Percentiles rank a stretch among this genome's conserved stretches.
Evolutionary conservation across 2,329 filamentous ascomycete species (phyloP).

Genomic region (Dendryphion nanum): DNA sequence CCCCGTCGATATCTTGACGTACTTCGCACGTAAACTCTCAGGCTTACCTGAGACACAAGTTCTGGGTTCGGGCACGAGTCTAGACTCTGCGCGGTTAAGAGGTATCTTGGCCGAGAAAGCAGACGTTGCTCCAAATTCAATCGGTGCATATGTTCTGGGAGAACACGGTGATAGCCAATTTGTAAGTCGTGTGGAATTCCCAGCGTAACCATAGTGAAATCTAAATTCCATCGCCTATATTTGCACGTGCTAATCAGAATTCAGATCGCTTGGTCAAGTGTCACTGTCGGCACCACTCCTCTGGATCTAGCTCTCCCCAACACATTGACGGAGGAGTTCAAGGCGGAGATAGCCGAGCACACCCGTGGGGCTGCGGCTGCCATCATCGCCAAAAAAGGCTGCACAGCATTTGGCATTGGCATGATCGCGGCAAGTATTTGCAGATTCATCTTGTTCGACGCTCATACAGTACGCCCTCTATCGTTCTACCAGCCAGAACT

Average conservation of each 20-base stretch:
- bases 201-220: too few species aligned
- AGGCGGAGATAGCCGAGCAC: conserved; percentile 41
- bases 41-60: conserved; percentile 51
- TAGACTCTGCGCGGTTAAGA: conserved; percentile 53
- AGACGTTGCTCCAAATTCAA: conserved; percentile 39
- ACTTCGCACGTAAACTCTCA: conserved; percentile 48
- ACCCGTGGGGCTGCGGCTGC: conserved; percentile 48
- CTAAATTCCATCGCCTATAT: too few species aligned
- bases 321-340: conserved; percentile 21
- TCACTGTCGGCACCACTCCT: conserved; percentile 44
- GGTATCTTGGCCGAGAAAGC: conserved; percentile 44
- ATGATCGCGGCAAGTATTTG: conserved; percentile 51
- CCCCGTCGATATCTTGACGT: conserved; percentile 56
- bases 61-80: conserved; percentile 53
- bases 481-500: conserved; percentile 51
- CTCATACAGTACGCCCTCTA: conserved; percentile 47
- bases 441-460: conserved; percentile 51
- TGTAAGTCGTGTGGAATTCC: too few species aligned
- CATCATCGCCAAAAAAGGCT: conserved; percentile 52
- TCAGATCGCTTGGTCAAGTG: conserved; percentile 46
- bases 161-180: conserved; percentile 52
- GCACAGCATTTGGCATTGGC: conserved; percentile 52
- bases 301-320: conserved; percentile 35
- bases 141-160: conserved; percentile 48
- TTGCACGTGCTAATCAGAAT: not conserved